phyloP scores from a whole-genome alignment of 2,329 filamentous ascomycete species.

The Paramyrothecium roridum region DNA sequence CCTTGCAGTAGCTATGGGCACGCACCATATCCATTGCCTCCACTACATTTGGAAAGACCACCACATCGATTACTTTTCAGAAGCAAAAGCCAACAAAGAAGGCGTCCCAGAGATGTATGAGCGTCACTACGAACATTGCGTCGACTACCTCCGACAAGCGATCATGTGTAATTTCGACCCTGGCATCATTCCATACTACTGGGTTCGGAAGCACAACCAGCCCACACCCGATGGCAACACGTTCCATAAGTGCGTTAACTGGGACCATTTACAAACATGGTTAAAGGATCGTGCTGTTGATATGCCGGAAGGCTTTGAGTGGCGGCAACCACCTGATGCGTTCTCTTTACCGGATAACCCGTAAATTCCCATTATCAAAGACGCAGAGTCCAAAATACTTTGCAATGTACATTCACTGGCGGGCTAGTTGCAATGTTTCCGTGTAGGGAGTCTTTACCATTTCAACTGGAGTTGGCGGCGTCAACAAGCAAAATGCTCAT shows the following conservation, averaged over 20 bases:
- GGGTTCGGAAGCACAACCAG: constrained; percentile 5
- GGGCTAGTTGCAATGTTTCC: too few relatives aligned
- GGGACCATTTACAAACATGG: constrained; percentile 6
- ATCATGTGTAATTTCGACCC: constrained; percentile 28
- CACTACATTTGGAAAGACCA: constrained; percentile 8
- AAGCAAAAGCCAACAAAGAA: neutral
- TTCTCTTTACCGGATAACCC: neutral
- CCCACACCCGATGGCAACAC: constrained; percentile 7
- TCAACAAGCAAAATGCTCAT: too few relatives aligned
- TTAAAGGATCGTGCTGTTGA: constrained; percentile 4
- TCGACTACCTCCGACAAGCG: constrained; percentile 36
- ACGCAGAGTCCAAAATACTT: too few relatives aligned
- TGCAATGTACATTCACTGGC: too few relatives aligned
- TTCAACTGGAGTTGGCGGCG: too few relatives aligned
- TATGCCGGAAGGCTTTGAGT: constrained; percentile 5
- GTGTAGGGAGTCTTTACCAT: too few relatives aligned
- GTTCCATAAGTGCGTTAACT: constrained; percentile 8
- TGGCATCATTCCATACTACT: constrained; percentile 7
- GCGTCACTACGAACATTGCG: constrained; percentile 23
- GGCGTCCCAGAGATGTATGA: constrained; percentile 6
- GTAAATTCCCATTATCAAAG: neutral
- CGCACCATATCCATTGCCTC: constrained; percentile 7
- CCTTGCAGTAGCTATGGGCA: constrained; percentile 4
- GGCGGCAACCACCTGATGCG: constrained; percentile 5
- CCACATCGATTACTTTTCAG: constrained; percentile 3